Percentiles rank a stretch among this genome's conserved stretches.
Conservation (phyloP, 257 asterid species). For the Echites panduratus region DNA sequence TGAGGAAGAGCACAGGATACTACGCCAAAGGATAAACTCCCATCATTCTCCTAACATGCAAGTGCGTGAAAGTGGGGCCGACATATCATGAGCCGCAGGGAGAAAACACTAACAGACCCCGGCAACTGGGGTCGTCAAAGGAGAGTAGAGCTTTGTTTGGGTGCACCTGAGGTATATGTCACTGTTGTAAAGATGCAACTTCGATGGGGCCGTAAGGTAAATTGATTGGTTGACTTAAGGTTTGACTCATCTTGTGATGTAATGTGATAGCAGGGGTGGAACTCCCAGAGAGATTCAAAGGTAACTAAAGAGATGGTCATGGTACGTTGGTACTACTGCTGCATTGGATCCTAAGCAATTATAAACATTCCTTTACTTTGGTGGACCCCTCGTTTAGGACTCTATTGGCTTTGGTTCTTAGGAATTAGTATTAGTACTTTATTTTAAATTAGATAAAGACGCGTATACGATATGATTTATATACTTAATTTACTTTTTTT, state of each 20-base stretch:
- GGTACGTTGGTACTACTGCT: background rate
- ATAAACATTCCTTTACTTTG: background rate
- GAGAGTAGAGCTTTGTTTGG: background rate
- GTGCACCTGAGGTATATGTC: constrained; percentile 15
- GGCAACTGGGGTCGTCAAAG: background rate
- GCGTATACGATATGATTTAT: too few relatives aligned
- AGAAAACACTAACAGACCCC: background rate
- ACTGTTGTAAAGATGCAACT: background rate
- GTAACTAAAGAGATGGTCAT: background rate
- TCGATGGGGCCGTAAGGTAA: background rate
- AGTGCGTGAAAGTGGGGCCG: constrained; percentile 24
- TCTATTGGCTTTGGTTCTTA: background rate
- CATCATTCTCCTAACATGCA: constrained; percentile 11
- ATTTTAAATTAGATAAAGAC: too few relatives aligned
- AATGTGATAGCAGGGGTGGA: background rate
- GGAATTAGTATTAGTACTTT: too few relatives aligned
- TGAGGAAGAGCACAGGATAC: background rate
- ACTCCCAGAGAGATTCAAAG: background rate
- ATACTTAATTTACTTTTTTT: too few relatives aligned
- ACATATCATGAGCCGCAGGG: background rate
- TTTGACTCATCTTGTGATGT: constrained; percentile 3
- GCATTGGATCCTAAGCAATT: background rate
- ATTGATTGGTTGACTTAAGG: constrained; percentile 7
- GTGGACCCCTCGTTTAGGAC: background rate
- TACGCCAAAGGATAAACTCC: background rate